Percentiles rank a stretch among this genome's conserved stretches.
Conservation (phyloP, 2,329 filamentous ascomycete genomes). For the Colletotrichum phormii region DNA sequence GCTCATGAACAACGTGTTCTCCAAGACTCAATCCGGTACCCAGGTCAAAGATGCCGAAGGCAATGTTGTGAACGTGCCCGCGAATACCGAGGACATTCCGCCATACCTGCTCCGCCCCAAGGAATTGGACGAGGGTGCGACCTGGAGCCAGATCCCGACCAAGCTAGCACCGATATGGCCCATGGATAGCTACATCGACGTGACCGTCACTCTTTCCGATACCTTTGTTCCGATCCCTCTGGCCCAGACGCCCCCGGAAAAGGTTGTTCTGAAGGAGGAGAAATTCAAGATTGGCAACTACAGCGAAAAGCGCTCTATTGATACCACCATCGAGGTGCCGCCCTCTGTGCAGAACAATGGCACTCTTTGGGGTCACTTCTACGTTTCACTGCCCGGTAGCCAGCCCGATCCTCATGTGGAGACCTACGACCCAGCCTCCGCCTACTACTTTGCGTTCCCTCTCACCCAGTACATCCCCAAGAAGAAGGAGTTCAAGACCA, state of each 20-base stretch:
- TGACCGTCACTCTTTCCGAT: conserved; percentile 86
- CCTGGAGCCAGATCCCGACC: conserved; percentile 74
- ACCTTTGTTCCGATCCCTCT: conserved; percentile 77
- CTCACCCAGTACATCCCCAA: conserved; percentile 91
- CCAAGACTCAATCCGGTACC: conserved; percentile 59
- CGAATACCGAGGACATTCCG: conserved; percentile 69
- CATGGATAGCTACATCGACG: conserved; percentile 80
- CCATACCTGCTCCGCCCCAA: conserved; percentile 74
- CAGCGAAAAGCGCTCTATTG: conserved; percentile 80
- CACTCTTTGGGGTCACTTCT: conserved; percentile 95
- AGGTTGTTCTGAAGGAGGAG: conserved; percentile 82
- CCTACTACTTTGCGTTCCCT: conserved; percentile 86
- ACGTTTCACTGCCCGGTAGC: conserved; percentile 80
- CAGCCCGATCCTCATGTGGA: conserved; percentile 79
- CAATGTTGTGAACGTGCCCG: conserved; percentile 63
- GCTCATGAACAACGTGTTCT: conserved; percentile 64
- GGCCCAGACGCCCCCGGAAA: conserved; percentile 72
- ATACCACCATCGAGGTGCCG: conserved; percentile 83
- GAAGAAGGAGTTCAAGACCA: conserved; percentile 89
- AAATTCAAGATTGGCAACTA: conserved; percentile 83
- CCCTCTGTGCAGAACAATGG: conserved; percentile 87
- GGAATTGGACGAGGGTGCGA: conserved; percentile 68
- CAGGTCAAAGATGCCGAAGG: conserved; percentile 64
- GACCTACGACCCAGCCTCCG: conserved; percentile 78
- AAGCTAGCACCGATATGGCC: conserved; percentile 90